Evolutionary conservation across 768 basidiomycete genomes (phyloP), one percentile per base, ranked within the genome.

Genomic region (Mycena latifolia): DNA sequence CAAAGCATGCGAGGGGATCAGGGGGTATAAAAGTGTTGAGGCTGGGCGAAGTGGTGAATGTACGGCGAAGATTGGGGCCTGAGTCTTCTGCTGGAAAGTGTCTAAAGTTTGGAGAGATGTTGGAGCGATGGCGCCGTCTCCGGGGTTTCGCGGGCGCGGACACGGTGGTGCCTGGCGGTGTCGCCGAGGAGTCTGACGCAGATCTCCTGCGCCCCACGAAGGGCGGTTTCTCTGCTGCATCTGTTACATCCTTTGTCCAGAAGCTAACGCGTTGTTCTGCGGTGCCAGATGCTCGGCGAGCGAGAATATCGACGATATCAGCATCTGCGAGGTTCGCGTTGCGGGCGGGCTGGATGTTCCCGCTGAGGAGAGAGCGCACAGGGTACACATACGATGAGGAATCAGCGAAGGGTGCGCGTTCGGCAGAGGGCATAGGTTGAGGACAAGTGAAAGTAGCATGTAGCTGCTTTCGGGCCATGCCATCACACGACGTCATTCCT

Each of bases 311-410:
- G 15, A 25, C 46, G 3, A 46, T 54, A 5, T 31, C 29, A 5
- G 3, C 43, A 9, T 58, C 64, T 37, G 22, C 27, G 51, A n/a
- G 5, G 31, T 22, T 31, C 2, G 28, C 11, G 6, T 61, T 64
- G 8, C 51, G 31, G 3, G 74, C 79, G 2, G 79, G 80, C 52
- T 79, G 79, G 25, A 82, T 81, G 35, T 72, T 69, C 18, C 78
- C 75, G 28, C 62, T 73, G 45, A 84, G 71, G 9, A 84, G 74
- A 43, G 82, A 82, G 57, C 75, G 81, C 27, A 81, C 76, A 0
- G 82, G 82, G 67, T 82, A 83, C 41, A 83, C 73, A 56, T 75
- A 82, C 17, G 80, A 77, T 2, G 72, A 53, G n/a, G 65, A 69
- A 14, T 35, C n/a, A n/a, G n/a, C n/a, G n/a, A n/a, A n/a, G n/a